Conservation (phyloP, 2,329 filamentous ascomycete species). For the Pseudogymnoascus sp. region DNA sequence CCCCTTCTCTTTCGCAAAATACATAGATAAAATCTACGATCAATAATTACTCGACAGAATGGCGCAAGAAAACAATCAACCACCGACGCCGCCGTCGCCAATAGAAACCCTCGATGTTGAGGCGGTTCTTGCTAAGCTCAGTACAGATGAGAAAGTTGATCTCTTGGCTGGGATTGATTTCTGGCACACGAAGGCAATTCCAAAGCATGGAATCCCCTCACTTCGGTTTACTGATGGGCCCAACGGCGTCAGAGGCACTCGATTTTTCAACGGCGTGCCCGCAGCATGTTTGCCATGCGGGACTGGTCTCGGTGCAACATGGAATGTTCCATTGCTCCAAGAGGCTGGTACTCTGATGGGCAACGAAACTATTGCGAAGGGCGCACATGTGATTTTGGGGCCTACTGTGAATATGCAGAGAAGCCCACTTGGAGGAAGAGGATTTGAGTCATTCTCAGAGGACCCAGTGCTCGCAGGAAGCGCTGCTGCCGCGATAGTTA, state of each 20-base stretch:
- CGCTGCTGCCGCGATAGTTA: conserved; percentile 34
- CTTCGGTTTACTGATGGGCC: conserved; percentile 27
- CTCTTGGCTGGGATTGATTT: conserved; percentile 34
- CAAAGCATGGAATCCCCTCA: conserved; percentile 22
- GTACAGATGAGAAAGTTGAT: conserved; percentile 41
- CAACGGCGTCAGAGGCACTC: conserved; percentile 26
- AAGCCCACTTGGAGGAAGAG: conserved; percentile 37
- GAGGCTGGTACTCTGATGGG: conserved; percentile 45
- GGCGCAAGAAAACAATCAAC: conserved; percentile 10
- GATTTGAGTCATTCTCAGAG: conserved; percentile 40
- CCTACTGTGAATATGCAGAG: conserved; percentile 47
- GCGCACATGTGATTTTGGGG: conserved; percentile 60
- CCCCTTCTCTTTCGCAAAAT: neutral
- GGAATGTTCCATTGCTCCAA: conserved; percentile 54
- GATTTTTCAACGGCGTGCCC: conserved; percentile 32
- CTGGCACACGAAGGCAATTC: conserved; percentile 26
- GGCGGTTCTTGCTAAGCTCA: conserved; percentile 42
- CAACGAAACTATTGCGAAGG: conserved; percentile 55
- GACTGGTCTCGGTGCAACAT: conserved; percentile 49
- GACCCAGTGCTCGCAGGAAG: conserved; percentile 38
- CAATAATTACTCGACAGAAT: neutral
- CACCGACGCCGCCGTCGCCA: conserved; percentile 13
- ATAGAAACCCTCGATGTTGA: conserved; percentile 37
- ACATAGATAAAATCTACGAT: neutral
- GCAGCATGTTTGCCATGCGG: conserved; percentile 35